Percentiles rank a stretch among this genome's conserved stretches.
These are phyloP conservation scores for Myriangium duriaei DNA, from an alignment of 2,329 filamentous ascomycete genomes.

Conservation along the genomic window DNA sequence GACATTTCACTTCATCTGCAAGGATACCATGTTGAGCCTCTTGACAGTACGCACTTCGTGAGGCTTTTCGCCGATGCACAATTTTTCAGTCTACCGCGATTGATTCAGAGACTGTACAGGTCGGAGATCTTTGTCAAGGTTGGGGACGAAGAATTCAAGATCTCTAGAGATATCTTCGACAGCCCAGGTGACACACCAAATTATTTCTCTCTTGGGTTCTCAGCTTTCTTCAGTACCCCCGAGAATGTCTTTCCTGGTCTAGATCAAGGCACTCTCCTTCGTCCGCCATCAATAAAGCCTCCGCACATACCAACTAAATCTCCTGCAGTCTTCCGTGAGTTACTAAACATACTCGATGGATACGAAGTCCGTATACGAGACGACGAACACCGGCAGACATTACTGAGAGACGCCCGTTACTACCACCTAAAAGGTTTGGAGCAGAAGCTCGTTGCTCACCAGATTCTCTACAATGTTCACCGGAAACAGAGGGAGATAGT, in stretches of 20 bases:
- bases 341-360: slow-evolving; percentile 69
- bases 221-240: slow-evolving; percentile 71
- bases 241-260: slow-evolving; percentile 77
- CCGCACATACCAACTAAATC: slow-evolving; percentile 69
- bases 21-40: slow-evolving; percentile 75
- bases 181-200: slow-evolving; percentile 85
- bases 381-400: slow-evolving; percentile 61
- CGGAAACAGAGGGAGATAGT: slow-evolving; percentile 61
- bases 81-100: slow-evolving; percentile 79
- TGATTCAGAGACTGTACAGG: slow-evolving; percentile 84
- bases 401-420: slow-evolving; percentile 79
- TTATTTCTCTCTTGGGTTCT: slow-evolving; percentile 87
- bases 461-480: slow-evolving; percentile 61
- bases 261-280: slow-evolving; percentile 62
- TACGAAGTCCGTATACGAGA: slow-evolving; percentile 68
- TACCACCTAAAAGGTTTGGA: slow-evolving; percentile 88
- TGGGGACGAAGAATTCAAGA: slow-evolving; percentile 74
- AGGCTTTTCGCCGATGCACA: slow-evolving; percentile 89
- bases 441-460: slow-evolving; percentile 69
- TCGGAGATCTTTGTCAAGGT: slow-evolving; percentile 88
- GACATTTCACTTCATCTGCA: slow-evolving; percentile 87
- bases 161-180: slow-evolving; percentile 76
- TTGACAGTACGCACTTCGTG: slow-evolving; percentile 77
- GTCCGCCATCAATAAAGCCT: slow-evolving; percentile 75
- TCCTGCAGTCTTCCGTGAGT: slow-evolving; percentile 71